A percentile compares a stretch with the other conserved stretches of the same genome.
phyloP scores from a whole-genome alignment of 2,329 filamentous ascomycete genomes.

The Aspergillus costaricaensis region DNA sequence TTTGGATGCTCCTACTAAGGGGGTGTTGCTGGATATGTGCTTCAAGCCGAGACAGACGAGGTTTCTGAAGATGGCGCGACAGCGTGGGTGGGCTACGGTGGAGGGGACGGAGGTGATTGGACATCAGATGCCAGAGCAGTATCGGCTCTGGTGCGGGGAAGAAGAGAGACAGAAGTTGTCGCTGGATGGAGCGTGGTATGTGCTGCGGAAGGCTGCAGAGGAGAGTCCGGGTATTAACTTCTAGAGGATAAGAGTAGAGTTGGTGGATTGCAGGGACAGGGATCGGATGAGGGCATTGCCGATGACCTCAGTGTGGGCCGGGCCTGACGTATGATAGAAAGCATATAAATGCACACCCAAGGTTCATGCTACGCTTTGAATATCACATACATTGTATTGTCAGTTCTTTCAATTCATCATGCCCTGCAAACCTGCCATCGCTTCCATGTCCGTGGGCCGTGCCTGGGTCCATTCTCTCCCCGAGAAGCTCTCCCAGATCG shows the following conservation, averaged over 20 bases:
- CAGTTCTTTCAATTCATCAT: not conserved
- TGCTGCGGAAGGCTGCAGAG: conserved; percentile 36
- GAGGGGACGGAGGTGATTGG: conserved; percentile 47
- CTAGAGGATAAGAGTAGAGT: not conserved
- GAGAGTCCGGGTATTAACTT: conserved; percentile 39
- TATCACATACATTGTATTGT: not conserved
- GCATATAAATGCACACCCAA: too few relatives aligned
- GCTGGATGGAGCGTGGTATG: conserved; percentile 34
- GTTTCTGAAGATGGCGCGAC: conserved; percentile 37
- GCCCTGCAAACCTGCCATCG: conserved; percentile 58
- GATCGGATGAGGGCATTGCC: not conserved
- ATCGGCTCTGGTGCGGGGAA: conserved; percentile 40
- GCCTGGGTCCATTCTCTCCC: conserved; percentile 67
- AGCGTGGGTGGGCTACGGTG: conserved; percentile 38
- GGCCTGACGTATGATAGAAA: not conserved
- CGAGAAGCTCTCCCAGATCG: conserved; percentile 67
- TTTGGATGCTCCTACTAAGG: conserved; percentile 29
- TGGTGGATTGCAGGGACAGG: too few relatives aligned
- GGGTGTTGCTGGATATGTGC: conserved; percentile 47
- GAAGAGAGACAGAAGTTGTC: conserved; percentile 28
- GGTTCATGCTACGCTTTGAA: too few relatives aligned
- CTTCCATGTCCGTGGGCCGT: conserved; percentile 72
- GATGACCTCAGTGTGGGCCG: not conserved
- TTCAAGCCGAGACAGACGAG: conserved; percentile 46
- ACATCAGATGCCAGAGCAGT: conserved; percentile 46